Evolutionary conservation across 805 yeast genomes (phyloP).

Genomic region (Ascoidea tarda): DNA sequence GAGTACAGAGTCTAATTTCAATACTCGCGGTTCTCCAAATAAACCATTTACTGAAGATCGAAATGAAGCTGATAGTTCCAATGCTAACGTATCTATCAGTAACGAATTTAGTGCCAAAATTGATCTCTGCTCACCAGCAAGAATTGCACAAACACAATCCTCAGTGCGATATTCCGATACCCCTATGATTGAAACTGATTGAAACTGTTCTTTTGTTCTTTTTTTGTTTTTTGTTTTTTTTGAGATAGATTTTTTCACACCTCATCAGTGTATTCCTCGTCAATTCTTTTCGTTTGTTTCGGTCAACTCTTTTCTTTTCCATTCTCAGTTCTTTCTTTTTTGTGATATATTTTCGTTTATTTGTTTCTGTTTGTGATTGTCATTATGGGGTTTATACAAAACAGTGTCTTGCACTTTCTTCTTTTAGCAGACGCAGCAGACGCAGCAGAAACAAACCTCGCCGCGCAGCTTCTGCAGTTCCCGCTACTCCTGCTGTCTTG

Average conservation of each 20-base stretch:
- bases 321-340: too few species aligned
- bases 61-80: background rate
- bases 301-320: background rate
- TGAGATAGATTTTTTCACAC: background rate
- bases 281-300: background rate
- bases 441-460: too few species aligned
- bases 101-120: background rate
- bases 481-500: too few species aligned
- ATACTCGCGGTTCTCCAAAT: too few species aligned
- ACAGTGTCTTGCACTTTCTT: too few species aligned
- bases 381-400: too few species aligned
- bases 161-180: background rate
- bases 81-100: background rate
- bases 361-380: too few species aligned
- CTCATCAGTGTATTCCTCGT: background rate
- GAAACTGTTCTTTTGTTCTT: background rate
- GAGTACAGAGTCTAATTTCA: too few species aligned
- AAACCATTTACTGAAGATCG: background rate
- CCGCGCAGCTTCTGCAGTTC: too few species aligned
- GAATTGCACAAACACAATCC: background rate
- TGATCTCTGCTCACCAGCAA: slow-evolving; percentile 2
- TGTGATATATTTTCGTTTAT: too few species aligned
- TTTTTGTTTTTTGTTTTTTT: too few species aligned
- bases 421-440: too few species aligned
- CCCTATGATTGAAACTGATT: background rate